phyloP scores from a whole-genome alignment of 257 asterid genomes.

The Nicotiana noctiflora region DNA sequence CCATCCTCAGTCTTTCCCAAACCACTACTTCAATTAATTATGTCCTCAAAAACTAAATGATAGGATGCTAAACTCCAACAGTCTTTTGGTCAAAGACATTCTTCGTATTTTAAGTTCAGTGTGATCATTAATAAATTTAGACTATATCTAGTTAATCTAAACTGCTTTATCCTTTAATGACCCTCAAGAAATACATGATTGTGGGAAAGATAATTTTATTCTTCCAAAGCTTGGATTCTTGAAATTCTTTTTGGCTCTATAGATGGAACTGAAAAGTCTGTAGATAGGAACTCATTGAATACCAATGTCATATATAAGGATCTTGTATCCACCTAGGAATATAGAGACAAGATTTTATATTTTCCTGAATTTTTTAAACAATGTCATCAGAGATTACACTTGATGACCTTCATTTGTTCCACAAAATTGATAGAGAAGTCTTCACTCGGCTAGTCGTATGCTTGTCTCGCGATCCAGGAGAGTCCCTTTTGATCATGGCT shows the following conservation, averaged over 20 bases:
- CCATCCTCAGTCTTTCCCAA: not conserved
- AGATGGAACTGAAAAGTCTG: not conserved
- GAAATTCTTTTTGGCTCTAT: not conserved
- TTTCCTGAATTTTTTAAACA: not conserved
- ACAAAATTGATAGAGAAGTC: conserved; percentile 1
- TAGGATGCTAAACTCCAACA: not conserved
- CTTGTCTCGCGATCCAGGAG: not conserved
- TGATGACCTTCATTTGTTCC: conserved; percentile 10
- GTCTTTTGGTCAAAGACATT: not conserved
- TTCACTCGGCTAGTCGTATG: not conserved
- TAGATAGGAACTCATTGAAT: not conserved
- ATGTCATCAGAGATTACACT: not conserved
- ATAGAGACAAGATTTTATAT: too few relatives aligned
- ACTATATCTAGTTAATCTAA: not conserved
- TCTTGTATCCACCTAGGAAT: not conserved
- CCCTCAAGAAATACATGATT: not conserved
- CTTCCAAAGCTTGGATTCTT: not conserved
- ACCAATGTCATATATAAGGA: not conserved
- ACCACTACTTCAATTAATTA: not conserved
- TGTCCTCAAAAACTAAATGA: not conserved
- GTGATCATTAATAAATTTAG: not conserved
- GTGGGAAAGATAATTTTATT: not conserved
- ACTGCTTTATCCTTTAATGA: not conserved
- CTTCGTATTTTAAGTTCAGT: not conserved
- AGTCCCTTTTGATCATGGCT: not conserved